Percentiles rank a stretch among this genome's conserved stretches.
Evolutionary conservation across 2,329 filamentous ascomycete genomes (phyloP).

Genomic region (Trichoderma koningii): DNA sequence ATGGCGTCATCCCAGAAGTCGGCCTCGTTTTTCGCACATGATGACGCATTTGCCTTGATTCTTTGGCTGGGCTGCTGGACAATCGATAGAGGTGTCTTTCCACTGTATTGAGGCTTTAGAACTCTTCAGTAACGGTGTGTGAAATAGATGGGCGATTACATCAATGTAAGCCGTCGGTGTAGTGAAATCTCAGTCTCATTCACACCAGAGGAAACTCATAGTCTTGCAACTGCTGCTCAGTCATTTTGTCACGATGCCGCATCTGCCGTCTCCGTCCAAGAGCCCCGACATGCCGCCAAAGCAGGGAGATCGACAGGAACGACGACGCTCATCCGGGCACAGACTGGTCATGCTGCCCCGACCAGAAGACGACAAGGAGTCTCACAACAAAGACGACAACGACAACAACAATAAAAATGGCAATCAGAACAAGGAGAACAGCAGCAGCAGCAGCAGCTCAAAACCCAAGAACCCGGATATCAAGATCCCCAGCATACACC

Average conservation of each 20-base stretch:
- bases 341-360: slow-evolving; percentile 25
- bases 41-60: slow-evolving; percentile 16
- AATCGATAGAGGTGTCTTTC: no score
- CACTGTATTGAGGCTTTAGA: no score
- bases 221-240: neutral
- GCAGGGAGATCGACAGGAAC: slow-evolving; percentile 19
- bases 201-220: neutral
- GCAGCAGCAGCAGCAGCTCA: neutral
- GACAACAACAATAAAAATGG: no score
- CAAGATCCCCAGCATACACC: slow-evolving; percentile 46
- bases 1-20: neutral
- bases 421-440: neutral
- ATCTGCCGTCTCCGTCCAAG: slow-evolving; percentile 3
- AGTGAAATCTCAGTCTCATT: neutral
- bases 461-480: slow-evolving; percentile 30
- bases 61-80: neutral
- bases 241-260: slow-evolving; percentile 4
- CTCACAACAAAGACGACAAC: neutral
- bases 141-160: neutral
- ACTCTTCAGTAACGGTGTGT: no score
- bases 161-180: neutral
- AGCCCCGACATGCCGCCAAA: slow-evolving; percentile 9
- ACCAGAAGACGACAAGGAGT: slow-evolving; percentile 7
- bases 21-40: slow-evolving; percentile 2
- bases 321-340: slow-evolving; percentile 6